Evolutionary conservation across 345 rosid species (phyloP).

Genomic region (Eucalyptus shirleyi): DNA sequence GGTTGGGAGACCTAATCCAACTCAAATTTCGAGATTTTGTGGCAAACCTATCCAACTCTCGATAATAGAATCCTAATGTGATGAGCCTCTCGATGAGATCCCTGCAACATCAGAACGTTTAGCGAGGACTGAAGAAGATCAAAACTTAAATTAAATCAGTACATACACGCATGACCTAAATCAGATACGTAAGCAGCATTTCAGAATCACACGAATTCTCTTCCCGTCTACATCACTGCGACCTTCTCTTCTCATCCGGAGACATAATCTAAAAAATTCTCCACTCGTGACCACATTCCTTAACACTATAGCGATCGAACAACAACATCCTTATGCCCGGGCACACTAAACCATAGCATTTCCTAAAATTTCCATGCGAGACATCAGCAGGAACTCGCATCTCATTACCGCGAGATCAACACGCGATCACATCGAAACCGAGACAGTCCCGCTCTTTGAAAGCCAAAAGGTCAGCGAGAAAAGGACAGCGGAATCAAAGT

Average conservation of each 20-base stretch:
- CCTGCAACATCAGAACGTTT: conserved; percentile 15
- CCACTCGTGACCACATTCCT: background rate
- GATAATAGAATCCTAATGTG: conserved; percentile 75
- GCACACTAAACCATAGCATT: background rate
- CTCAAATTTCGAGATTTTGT: conserved; percentile 68
- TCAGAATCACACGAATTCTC: background rate
- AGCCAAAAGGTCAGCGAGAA: background rate
- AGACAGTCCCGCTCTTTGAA: background rate
- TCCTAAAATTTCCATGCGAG: background rate
- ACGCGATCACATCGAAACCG: background rate
- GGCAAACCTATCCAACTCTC: conserved; percentile 85
- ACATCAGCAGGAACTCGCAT: background rate
- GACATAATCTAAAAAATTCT: background rate
- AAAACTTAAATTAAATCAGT: background rate
- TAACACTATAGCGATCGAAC: background rate
- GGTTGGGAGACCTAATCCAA: conserved; percentile 56
- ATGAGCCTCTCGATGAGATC: conserved; percentile 82
- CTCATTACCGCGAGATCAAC: background rate
- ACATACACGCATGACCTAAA: background rate
- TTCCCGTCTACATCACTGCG: background rate
- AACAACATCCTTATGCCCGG: background rate
- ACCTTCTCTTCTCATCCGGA: background rate
- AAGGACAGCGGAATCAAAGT: background rate
- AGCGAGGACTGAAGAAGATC: background rate
- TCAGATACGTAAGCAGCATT: background rate